A percentile compares a stretch with the other conserved stretches of the same genome.
Evolutionary conservation across 2,329 filamentous ascomycete genomes (phyloP).

Genomic region (Fusarium sororula): DNA sequence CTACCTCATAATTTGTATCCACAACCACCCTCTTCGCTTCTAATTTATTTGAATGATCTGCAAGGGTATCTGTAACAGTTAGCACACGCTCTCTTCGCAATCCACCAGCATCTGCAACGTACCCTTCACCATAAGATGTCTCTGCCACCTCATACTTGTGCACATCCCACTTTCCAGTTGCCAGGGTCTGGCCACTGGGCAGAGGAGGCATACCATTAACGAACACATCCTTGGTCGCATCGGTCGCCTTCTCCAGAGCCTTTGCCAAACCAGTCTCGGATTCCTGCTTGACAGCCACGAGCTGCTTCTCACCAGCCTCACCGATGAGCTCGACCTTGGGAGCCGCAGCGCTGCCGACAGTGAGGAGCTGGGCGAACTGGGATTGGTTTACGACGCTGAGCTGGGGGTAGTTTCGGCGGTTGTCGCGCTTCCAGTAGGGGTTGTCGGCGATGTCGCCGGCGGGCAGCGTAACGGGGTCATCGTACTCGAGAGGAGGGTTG

Average conservation of each 20-base stretch:
- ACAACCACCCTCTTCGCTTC: constrained; percentile 34
- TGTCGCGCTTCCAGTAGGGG: constrained; percentile 85
- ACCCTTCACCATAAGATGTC: constrained; percentile 76
- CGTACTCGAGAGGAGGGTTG: constrained; percentile 49
- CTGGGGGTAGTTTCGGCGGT: constrained; percentile 81
- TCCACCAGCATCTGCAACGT: constrained; percentile 51
- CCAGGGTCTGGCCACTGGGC: constrained; percentile 73
- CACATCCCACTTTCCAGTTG: constrained; percentile 66
- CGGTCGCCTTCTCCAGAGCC: constrained; percentile 69
- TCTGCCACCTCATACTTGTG: constrained; percentile 74
- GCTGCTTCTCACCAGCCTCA: constrained; percentile 66
- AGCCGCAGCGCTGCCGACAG: constrained; percentile 80
- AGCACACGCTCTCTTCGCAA: constrained; percentile 8
- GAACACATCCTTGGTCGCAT: constrained; percentile 72
- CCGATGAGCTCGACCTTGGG: constrained; percentile 85
- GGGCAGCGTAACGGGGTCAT: constrained; percentile 66
- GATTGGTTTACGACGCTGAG: constrained; percentile 83
- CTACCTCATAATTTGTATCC: constrained; percentile 44
- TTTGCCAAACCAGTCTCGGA: constrained; percentile 78
- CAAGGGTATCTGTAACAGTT: constrained; percentile 65
- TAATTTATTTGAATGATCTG: constrained; percentile 65
- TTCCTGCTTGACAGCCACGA: constrained; percentile 80
- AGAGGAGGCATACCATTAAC: constrained; percentile 85
- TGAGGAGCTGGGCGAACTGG: constrained; percentile 85
- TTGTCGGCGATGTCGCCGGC: constrained; percentile 56